Evolutionary conservation across 106 monocot genomes (phyloP).

Genomic region (Acorus gramineus): DNA sequence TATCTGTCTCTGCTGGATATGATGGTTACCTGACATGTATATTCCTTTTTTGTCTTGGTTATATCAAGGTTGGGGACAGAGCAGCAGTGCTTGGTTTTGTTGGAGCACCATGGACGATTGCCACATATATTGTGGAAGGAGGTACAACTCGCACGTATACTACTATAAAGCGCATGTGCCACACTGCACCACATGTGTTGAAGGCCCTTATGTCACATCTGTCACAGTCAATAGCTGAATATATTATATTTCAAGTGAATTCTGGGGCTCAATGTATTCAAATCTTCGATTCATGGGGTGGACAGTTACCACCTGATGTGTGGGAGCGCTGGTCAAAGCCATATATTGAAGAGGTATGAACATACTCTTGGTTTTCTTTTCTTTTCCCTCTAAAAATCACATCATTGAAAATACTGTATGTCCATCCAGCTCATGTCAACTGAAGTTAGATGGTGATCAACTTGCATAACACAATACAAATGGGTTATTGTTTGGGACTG

Average conservation of each 20-base stretch:
- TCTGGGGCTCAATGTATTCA: slow-evolving; percentile 95
- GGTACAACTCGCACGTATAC: slow-evolving; percentile 79
- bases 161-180: slow-evolving; percentile 76
- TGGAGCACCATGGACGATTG: slow-evolving; percentile 98
- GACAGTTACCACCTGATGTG: slow-evolving; percentile 80
- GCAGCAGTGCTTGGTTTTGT: slow-evolving; percentile 89
- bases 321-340: slow-evolving; percentile 97
- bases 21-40: too few species aligned
- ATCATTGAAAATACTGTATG: too few species aligned
- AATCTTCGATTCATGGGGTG: slow-evolving; percentile 98
- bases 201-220: slow-evolving; percentile 69
- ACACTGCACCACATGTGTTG: slow-evolving; percentile 70
- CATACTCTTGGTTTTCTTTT: background rate
- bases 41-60: too few species aligned
- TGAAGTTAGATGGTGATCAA: too few species aligned
- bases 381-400: background rate
- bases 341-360: slow-evolving; percentile 74
- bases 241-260: slow-evolving; percentile 80
- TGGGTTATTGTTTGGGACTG: too few species aligned
- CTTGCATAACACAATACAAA: too few species aligned
- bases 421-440: too few species aligned
- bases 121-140: slow-evolving; percentile 96
- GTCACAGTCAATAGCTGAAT: slow-evolving; percentile 70
- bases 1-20: too few species aligned
- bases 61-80: slow-evolving; percentile 61